Evolutionary conservation across 768 basidiomycete species (phyloP).

Genomic region (Auricularia sp.): DNA sequence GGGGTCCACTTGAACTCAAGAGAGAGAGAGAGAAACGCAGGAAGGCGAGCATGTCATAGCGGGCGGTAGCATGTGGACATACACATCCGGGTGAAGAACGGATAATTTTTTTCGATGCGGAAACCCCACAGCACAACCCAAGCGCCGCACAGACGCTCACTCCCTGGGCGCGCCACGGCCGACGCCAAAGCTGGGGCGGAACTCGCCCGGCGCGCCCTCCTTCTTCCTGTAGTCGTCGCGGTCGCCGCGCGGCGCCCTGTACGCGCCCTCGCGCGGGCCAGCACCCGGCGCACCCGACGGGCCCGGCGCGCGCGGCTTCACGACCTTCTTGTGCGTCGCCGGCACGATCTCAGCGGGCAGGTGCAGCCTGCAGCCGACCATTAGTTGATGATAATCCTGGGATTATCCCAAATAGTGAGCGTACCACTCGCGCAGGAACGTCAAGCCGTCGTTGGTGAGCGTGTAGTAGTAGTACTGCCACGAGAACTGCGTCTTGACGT

Average conservation of each 20-base stretch:
- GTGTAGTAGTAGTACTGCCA: slow-evolving; percentile 99
- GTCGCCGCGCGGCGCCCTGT: slow-evolving; percentile 72
- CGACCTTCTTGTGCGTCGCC: slow-evolving; percentile 93
- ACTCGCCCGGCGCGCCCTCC: slow-evolving; percentile 83
- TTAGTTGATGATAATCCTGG: no score
- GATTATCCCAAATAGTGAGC: slow-evolving; percentile 7
- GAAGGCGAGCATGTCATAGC: not conserved
- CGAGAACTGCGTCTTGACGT: slow-evolving; percentile 97
- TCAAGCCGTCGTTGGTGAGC: slow-evolving; percentile 93
- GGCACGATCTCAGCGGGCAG: slow-evolving; percentile 95
- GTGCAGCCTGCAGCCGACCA: slow-evolving; percentile 57
- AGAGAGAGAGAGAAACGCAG: not conserved
- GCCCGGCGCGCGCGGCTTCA: slow-evolving; percentile 13
- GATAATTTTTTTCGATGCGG: not conserved
- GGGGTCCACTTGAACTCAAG: not conserved
- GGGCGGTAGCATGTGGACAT: not conserved
- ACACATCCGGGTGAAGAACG: not conserved
- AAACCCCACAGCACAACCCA: not conserved
- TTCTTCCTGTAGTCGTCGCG: slow-evolving; percentile 89
- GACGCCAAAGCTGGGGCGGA: slow-evolving; percentile 82
- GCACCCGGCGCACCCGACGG: slow-evolving; percentile 61
- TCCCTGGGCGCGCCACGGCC: slow-evolving; percentile 80
- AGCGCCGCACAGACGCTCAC: slow-evolving; percentile 19
- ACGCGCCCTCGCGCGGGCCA: slow-evolving; percentile 65
- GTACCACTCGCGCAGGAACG: slow-evolving; percentile 87